A percentile compares a stretch with the other conserved stretches of the same genome.
Conservation (phyloP, 805 yeast species). For the Ogataea nonfermentans region DNA sequence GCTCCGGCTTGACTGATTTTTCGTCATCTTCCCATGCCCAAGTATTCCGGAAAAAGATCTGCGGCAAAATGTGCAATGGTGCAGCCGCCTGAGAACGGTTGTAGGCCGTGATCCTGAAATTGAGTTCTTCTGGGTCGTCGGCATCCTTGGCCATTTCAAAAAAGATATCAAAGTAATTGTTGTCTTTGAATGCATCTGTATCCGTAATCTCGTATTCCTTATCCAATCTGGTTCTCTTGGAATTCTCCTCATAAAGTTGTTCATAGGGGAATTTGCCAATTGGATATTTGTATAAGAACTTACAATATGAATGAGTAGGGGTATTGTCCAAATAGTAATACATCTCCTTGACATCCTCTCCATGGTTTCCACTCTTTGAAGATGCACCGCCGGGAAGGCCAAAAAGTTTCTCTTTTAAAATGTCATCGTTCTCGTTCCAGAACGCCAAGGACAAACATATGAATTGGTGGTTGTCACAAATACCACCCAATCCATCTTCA, state of each 20-base stretch:
- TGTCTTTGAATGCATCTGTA: constrained; percentile 68
- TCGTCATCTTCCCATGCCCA: constrained; percentile 84
- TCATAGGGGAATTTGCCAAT: constrained; percentile 80
- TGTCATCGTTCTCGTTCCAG: constrained; percentile 88
- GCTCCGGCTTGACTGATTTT: constrained; percentile 46
- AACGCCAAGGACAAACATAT: constrained; percentile 77
- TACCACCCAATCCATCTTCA: constrained; percentile 92
- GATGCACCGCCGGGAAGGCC: constrained; percentile 85
- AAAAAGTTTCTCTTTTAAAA: constrained; percentile 80
- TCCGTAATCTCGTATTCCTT: constrained; percentile 82
- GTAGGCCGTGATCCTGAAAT: constrained; percentile 83
- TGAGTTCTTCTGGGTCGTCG: constrained; percentile 74
- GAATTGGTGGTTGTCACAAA: constrained; percentile 77
- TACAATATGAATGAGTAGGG: constrained; percentile 91
- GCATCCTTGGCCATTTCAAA: constrained; percentile 88
- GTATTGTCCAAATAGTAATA: constrained; percentile 87
- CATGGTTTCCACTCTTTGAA: constrained; percentile 71
- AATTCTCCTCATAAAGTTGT: constrained; percentile 65
- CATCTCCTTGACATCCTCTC: constrained; percentile 89
- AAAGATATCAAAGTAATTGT: constrained; percentile 80
- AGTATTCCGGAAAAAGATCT: constrained; percentile 78
- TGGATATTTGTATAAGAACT: constrained; percentile 90
- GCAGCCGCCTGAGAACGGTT: constrained; percentile 81
- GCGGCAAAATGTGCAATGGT: constrained; percentile 86
- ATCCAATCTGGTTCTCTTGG: constrained; percentile 61